Conservation (phyloP, 2,329 filamentous ascomycete species). For the Cladorrhinum sp. region DNA sequence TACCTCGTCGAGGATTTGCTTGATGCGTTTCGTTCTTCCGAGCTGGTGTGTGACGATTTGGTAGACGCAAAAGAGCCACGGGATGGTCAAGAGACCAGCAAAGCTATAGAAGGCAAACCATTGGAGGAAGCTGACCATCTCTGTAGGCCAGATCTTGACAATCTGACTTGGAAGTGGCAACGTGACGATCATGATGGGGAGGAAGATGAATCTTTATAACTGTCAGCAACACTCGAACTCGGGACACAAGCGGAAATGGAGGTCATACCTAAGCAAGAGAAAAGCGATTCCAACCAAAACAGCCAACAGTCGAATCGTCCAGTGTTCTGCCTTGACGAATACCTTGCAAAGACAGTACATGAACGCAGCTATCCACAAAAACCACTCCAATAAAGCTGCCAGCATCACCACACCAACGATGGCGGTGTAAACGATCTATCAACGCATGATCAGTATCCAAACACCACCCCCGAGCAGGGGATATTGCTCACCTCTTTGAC, state of each 20-base stretch:
- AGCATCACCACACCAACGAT: constrained; percentile 80
- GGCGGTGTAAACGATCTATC: constrained; percentile 77
- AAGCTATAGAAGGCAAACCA: constrained; percentile 98
- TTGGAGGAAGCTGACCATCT: constrained; percentile 71
- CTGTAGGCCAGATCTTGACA: constrained; percentile 66
- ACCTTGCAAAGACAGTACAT: constrained; percentile 88
- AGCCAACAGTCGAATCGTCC: constrained; percentile 77
- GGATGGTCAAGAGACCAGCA: constrained; percentile 76
- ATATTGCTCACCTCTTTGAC: constrained; percentile 42
- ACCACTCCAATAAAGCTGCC: constrained; percentile 86
- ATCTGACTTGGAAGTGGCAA: constrained; percentile 75
- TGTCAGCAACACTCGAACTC: neutral
- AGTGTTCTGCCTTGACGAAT: constrained; percentile 83
- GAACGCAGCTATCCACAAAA: constrained; percentile 92
- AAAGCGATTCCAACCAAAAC: constrained; percentile 72
- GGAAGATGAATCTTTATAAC: constrained; percentile 62
- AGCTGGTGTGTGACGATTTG: constrained; percentile 85
- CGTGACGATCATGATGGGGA: constrained; percentile 93
- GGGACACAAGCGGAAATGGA: neutral
- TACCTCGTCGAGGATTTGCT: constrained; percentile 76
- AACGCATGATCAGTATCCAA: neutral
- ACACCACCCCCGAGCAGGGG: neutral
- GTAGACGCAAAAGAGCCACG: constrained; percentile 92
- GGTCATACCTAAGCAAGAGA: constrained; percentile 64
- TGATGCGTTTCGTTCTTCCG: constrained; percentile 76